These are phyloP conservation scores for Viola pubescens DNA, from an alignment of 441 rosid genomes.

Conservation along the genomic window DNA sequence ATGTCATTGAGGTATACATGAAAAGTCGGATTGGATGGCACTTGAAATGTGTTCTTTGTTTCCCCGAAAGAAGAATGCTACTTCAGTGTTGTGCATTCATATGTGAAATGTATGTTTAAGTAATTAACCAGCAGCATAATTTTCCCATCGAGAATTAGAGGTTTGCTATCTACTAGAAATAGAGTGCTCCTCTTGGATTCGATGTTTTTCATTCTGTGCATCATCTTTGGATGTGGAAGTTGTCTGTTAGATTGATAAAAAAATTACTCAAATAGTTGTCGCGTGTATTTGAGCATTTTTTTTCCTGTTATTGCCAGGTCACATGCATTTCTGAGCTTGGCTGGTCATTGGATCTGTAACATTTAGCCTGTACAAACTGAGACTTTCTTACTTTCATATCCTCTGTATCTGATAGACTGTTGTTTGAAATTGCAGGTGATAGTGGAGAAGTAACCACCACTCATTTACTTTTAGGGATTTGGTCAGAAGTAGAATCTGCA, in stretches of 20 bases:
- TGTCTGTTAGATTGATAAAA: no score
- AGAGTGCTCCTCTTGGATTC: not conserved
- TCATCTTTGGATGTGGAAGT: not conserved
- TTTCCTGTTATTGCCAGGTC: no score
- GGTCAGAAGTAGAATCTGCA: slow-evolving; percentile 75
- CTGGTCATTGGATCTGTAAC: no score
- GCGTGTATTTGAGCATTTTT: no score
- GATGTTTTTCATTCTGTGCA: not conserved
- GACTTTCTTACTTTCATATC: not conserved
- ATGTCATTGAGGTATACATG: no score
- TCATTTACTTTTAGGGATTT: slow-evolving; percentile 67
- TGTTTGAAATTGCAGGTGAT: slow-evolving; percentile 37
- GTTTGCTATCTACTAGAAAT: not conserved
- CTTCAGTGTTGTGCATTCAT: not conserved
- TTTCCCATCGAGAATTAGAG: not conserved
- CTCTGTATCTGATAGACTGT: not conserved
- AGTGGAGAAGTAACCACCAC: slow-evolving; percentile 68
- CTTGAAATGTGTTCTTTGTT: no score
- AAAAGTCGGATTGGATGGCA: no score
- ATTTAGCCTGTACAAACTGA: no score
- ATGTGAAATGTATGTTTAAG: not conserved
- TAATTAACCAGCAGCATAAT: not conserved
- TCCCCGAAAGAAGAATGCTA: not conserved
- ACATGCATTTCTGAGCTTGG: no score
- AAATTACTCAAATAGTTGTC: no score